phyloP scores from a whole-genome alignment of 2,329 filamentous ascomycete species.

The Ceratocystis papillata region DNA sequence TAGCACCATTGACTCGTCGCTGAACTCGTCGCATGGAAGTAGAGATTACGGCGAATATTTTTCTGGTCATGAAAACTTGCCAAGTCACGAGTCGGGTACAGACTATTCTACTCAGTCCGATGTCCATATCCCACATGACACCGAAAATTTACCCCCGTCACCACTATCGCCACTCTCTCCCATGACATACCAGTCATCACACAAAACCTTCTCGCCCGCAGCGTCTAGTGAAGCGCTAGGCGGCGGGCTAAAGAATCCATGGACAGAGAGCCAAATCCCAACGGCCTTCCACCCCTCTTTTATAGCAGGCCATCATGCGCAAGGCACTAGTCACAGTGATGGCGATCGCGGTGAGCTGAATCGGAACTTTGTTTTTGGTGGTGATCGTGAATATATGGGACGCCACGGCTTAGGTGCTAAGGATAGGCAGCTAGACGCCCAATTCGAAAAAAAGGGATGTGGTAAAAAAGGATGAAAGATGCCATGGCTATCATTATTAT shows the following conservation, averaged over 20 bases:
- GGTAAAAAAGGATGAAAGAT: not conserved
- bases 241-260: not conserved
- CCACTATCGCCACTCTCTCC: not conserved
- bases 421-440: not conserved
- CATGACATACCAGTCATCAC: not conserved
- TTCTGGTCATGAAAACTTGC: not conserved
- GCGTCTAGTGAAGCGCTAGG: not conserved
- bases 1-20: conserved; percentile 19
- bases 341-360: not conserved
- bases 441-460: not conserved
- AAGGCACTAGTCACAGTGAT: too few relatives aligned
- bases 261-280: not conserved
- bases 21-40: conserved; percentile 26
- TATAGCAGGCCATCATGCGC: too few relatives aligned
- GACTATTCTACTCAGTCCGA: not conserved
- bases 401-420: not conserved
- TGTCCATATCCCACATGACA: not conserved
- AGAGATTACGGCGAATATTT: not conserved
- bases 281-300: too few relatives aligned
- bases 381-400: not conserved
- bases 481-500: not conserved
- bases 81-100: not conserved
- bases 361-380: conserved; percentile 3
- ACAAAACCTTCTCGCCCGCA: not conserved
- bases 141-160: not conserved